Conservation (phyloP, 495 filamentous ascomycete genomes). For the Aspergillus funiculosus region DNA sequence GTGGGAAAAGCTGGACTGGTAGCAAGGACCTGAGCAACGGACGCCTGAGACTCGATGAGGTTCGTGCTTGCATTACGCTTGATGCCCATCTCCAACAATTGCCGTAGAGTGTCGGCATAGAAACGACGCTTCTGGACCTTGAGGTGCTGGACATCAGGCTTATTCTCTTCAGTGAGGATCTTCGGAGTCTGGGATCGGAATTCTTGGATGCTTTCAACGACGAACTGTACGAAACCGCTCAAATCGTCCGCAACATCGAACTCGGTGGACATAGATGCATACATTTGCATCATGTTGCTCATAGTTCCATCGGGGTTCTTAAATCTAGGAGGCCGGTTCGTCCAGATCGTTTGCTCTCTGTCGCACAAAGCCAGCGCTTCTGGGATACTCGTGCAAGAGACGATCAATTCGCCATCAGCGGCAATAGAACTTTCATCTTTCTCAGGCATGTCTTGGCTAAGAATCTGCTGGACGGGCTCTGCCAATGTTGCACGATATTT, state of each 20-base stretch:
- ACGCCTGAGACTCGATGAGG: constrained; percentile 63
- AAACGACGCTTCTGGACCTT: constrained; percentile 87
- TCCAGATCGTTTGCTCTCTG: constrained; percentile 48
- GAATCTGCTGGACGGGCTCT: constrained; percentile 59
- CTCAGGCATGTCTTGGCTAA: constrained; percentile 63
- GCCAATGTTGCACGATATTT: constrained; percentile 75
- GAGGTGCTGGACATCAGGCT: constrained; percentile 71
- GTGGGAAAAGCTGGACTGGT: constrained; percentile 34
- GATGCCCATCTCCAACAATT: constrained; percentile 80
- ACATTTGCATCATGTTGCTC: constrained; percentile 54
- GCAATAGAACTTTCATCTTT: constrained; percentile 20
- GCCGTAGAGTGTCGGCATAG: constrained; percentile 78
- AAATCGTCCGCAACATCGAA: constrained; percentile 57
- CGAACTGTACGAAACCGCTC: constrained; percentile 57
- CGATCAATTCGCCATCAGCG: constrained; percentile 16
- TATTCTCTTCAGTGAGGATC: constrained; percentile 73
- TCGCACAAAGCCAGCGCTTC: constrained; percentile 52
- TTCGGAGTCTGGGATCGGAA: constrained; percentile 77
- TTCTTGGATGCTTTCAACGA: constrained; percentile 61
- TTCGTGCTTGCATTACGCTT: constrained; percentile 67
- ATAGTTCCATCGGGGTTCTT: constrained; percentile 61
- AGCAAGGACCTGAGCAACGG: constrained; percentile 61
- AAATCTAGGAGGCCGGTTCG: constrained; percentile 59
- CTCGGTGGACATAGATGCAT: constrained; percentile 44
- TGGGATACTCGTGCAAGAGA: constrained; percentile 24